phyloP scores from a whole-genome alignment of 2,329 filamentous ascomycete genomes.

The Xylaria multiplex region DNA sequence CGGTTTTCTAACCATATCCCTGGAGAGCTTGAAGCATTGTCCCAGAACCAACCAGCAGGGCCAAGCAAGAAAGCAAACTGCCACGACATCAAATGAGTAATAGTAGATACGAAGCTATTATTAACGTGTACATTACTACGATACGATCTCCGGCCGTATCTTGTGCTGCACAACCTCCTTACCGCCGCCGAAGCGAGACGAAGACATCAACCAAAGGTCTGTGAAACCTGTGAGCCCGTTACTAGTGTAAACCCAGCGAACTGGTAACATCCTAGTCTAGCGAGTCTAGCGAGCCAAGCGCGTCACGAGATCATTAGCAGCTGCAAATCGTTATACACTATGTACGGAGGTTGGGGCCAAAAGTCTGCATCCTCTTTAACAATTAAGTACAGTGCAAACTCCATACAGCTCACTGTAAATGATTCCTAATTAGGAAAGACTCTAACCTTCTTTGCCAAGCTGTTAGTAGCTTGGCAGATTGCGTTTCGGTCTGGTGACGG shows the following conservation, averaged over 20 bases:
- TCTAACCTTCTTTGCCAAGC: too few species aligned
- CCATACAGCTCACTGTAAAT: too few species aligned
- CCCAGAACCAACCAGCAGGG: neutral
- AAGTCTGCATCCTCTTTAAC: too few species aligned
- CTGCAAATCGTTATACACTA: conserved; percentile 15
- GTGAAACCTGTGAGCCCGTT: too few species aligned
- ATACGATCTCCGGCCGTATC: too few species aligned
- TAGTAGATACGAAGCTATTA: neutral
- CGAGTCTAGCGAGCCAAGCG: neutral
- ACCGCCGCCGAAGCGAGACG: neutral
- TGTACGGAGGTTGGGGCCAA: too few species aligned
- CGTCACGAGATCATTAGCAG: conserved; percentile 20
- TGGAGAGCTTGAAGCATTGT: neutral
- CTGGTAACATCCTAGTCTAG: conserved; percentile 17
- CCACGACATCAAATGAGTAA: too few species aligned
- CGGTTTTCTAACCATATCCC: neutral
- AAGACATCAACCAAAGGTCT: neutral
- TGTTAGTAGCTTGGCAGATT: too few species aligned
- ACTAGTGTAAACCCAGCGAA: conserved; percentile 13
- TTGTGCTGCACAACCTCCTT: too few species aligned
- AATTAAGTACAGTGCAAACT: too few species aligned
- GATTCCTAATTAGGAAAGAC: too few species aligned
- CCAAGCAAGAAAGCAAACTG: neutral
- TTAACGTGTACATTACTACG: neutral
- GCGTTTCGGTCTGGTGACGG: too few species aligned